Evolutionary conservation across 1,139 yeast genomes (phyloP).

Genomic region (Yamadazyma atlantica): DNA sequence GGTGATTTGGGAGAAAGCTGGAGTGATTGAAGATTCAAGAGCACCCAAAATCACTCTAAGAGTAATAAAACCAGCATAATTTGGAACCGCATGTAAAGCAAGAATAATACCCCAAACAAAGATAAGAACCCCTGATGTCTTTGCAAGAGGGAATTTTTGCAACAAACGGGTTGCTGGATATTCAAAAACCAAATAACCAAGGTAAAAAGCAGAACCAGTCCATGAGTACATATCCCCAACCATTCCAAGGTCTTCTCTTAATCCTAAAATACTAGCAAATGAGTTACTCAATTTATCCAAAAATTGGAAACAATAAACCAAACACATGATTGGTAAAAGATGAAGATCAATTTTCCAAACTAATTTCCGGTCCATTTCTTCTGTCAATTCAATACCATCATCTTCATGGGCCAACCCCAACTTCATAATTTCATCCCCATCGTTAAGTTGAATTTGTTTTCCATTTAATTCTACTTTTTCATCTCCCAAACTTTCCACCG

Average conservation of each 20-base stretch:
- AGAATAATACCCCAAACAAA: constrained; percentile 31
- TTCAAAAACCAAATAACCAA: constrained; percentile 51
- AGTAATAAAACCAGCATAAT: constrained; percentile 30
- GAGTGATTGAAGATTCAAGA: constrained; percentile 54
- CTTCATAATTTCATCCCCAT: constrained; percentile 36
- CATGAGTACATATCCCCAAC: constrained; percentile 52
- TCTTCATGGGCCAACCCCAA: constrained; percentile 20
- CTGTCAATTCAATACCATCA: constrained; percentile 16
- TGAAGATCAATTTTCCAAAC: constrained; percentile 40
- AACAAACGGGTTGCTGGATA: constrained; percentile 43
- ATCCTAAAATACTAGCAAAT: constrained; percentile 62
- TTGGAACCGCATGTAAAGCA: constrained; percentile 27
- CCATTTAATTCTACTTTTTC: constrained; percentile 11
- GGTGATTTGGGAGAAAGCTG: constrained; percentile 56
- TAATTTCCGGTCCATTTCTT: constrained; percentile 17
- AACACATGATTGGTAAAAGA: constrained; percentile 55
- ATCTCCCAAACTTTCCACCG: constrained; percentile 5
- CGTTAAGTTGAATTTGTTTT: constrained; percentile 13
- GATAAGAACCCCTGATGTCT: constrained; percentile 23
- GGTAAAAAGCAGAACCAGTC: constrained; percentile 57
- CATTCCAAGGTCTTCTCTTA: constrained; percentile 49
- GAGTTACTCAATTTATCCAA: constrained; percentile 65
- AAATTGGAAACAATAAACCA: constrained; percentile 57
- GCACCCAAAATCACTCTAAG: constrained; percentile 46
- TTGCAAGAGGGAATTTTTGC: constrained; percentile 36